Evolutionary conservation across 345 rosid species (phyloP).

Genomic region (Eucalyptus victrix): DNA sequence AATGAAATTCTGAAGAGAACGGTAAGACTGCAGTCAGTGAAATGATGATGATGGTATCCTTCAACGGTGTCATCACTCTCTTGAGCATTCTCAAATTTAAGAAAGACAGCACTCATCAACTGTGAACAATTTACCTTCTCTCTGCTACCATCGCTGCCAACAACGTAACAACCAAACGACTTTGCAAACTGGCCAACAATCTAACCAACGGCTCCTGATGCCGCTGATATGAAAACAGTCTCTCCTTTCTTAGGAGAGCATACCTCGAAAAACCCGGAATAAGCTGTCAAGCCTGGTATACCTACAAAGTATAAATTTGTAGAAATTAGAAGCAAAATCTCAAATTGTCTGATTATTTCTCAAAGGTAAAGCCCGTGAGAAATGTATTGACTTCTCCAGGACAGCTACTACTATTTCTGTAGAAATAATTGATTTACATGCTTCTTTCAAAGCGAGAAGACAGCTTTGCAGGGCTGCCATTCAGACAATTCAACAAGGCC

Average conservation of each 20-base stretch:
- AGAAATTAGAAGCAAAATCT: background rate
- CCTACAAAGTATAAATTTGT: background rate
- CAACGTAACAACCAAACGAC: constrained; percentile 38
- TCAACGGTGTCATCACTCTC: background rate
- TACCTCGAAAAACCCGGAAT: constrained; percentile 26
- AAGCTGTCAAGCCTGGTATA: constrained; percentile 43
- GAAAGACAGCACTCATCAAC: background rate
- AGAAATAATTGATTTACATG: too few relatives aligned
- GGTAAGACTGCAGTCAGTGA: background rate
- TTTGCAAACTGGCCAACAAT: constrained; percentile 58
- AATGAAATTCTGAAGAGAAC: background rate
- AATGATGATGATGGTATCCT: background rate
- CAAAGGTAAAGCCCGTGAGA: background rate
- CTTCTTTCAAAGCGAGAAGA: background rate
- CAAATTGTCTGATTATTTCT: background rate
- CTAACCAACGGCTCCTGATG: constrained; percentile 49
- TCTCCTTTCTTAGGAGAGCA: constrained; percentile 50
- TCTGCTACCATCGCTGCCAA: constrained; percentile 38
- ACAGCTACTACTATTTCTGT: background rate
- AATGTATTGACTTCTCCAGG: background rate
- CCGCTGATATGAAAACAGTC: constrained; percentile 32
- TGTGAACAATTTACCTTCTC: constrained; percentile 9
- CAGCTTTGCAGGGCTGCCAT: background rate
- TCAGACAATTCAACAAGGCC: background rate
- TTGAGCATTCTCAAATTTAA: background rate